Base-by-base conservation (phyloP, 306 rosid species). In the Hippophae gyantsensis region DNA sequence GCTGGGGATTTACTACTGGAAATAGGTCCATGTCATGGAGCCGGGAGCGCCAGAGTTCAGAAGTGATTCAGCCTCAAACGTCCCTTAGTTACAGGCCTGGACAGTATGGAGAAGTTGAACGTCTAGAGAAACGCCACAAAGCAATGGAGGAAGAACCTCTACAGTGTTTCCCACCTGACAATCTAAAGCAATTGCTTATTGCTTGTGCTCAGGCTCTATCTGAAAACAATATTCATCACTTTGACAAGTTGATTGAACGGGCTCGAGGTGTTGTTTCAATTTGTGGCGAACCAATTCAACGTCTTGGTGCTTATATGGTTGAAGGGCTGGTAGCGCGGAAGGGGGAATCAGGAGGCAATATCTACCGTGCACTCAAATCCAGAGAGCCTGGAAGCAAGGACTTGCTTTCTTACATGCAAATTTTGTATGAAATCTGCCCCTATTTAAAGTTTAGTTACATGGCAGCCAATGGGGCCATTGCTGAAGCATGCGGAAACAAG, bases 381-480 rank as follows among this genome's bases (percentile, higher is more conserved):
- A 72, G 88, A 50, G 97, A 92, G 70, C 99, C 97, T 42, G 96
- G 79, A 45, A 79, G 99, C 25, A 53, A 84, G 38, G 99, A 92
- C 41, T 77, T 88, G 54, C 84, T 92, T 46, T 79, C 99, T 3
- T 93, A 86, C 75, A 88, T 93, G 97, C 96, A 80, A 42, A 78
- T 80, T 14, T 77, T 93, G 68, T 93, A 75, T 32, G 99, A 93
- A 72, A 84, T 88, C 56, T 88, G 97, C 66, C 99, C 99, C 0
- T 93, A 93, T 72, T 69, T 93, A 12, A 93, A 93, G 67, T 93
- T 93, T 10, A 95, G 99, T 64, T 88, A 93, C 82, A 88, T 93
- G 99, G 97, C 97, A 67, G 99, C 97, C 41, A 93, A 93, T 42
- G 97, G 97, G 56, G 99, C 99, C 47, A 88, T 93, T 49, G 97